Conservation (phyloP, 352 stramenopile genomes). For the Phytophthora syringae region DNA sequence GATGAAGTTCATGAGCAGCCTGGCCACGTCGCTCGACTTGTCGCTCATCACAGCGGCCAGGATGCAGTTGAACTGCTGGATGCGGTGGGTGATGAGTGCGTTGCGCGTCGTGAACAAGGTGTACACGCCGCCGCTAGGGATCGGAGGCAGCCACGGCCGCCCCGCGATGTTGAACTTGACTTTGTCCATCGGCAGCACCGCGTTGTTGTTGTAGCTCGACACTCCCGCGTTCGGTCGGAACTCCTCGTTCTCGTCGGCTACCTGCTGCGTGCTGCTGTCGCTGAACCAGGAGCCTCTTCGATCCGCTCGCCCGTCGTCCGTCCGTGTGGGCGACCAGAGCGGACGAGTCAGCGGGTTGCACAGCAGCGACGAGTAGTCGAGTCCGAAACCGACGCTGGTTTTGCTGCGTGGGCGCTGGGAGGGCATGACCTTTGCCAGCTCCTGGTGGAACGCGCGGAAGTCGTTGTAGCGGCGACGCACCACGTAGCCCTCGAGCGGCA, state of each 20-base stretch:
- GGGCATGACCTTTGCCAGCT: conserved; percentile 63
- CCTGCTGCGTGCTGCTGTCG: conserved; percentile 24
- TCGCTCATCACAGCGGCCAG: conserved; percentile 75
- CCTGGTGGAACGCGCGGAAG: conserved; percentile 68
- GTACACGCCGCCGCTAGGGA: conserved; percentile 63
- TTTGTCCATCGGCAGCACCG: conserved; percentile 51
- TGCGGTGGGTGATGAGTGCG: conserved; percentile 67
- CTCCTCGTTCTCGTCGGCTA: conserved; percentile 14
- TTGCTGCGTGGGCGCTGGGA: conserved; percentile 33
- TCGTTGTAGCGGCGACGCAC: conserved; percentile 80
- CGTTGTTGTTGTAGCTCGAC: conserved; percentile 51
- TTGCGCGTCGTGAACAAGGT: conserved; percentile 68
- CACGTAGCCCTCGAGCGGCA: conserved; percentile 80
- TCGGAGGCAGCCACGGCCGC: conserved; percentile 55
- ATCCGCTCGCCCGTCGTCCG: conserved; percentile 35
- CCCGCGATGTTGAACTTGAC: conserved; percentile 62
- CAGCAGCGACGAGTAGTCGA: conserved; percentile 57
- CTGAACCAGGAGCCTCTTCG: conserved; percentile 35
- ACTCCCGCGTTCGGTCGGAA: conserved; percentile 20
- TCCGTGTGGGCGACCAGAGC: conserved; percentile 56
- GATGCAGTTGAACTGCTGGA: conserved; percentile 76
- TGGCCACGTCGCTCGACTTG: conserved; percentile 58
- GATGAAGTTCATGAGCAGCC: conserved; percentile 79
- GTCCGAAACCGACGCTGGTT: conserved; percentile 31
- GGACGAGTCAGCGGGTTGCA: conserved; percentile 53